Base-by-base conservation (phyloP, 2,329 filamentous ascomycete species). In the Fusarium mangiferae region DNA sequence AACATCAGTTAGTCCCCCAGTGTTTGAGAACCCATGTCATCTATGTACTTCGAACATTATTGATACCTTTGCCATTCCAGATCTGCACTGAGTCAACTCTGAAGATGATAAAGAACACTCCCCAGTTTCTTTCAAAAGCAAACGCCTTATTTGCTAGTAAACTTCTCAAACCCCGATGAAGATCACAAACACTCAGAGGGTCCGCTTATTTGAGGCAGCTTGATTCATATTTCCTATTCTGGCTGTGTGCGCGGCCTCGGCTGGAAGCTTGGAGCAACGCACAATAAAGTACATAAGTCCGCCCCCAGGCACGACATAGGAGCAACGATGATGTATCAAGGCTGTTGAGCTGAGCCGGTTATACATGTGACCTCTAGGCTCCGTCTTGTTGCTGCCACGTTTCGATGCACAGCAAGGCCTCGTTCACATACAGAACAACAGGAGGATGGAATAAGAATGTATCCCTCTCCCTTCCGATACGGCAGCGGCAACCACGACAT, bases 211-310 rank as follows among this genome's bases (percentile, higher is more conserved):
- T 64, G 52, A 69, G 63, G 55, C 62, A 61, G 57, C 18, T 42
- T 68, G 45, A 59, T 62, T 66, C 46, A 38, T 52, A 55, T 73
- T 54, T 62, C 67, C 67, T 69, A 48, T 70, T 76, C 38, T 39
- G 54, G 57, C 28, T 56, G 39, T 48, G 66, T 62, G 56, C 42
- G 57, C 30, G 46, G 55, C 36, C 48, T 66, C 57, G 45, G 42
- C 55, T 65, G 52, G 24, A 73, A 62, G 52, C 56, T 72, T 56
- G 52, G 56, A 68, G 58, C 71, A 68, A 51, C 67, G 44, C 58
- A 61, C 67, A 55, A 60, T 42, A 59, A 64, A 45, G 35, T 71
- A 76, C 70, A 74, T 77, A 72, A 67, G 64, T 48, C 58, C 54
- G 24, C 45, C 41, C 49, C 60, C 33, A 42, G 60, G 38, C 51